These are phyloP conservation scores for Rubus parviflorus DNA, from an alignment of 306 rosid species.

Conservation along the genomic window DNA sequence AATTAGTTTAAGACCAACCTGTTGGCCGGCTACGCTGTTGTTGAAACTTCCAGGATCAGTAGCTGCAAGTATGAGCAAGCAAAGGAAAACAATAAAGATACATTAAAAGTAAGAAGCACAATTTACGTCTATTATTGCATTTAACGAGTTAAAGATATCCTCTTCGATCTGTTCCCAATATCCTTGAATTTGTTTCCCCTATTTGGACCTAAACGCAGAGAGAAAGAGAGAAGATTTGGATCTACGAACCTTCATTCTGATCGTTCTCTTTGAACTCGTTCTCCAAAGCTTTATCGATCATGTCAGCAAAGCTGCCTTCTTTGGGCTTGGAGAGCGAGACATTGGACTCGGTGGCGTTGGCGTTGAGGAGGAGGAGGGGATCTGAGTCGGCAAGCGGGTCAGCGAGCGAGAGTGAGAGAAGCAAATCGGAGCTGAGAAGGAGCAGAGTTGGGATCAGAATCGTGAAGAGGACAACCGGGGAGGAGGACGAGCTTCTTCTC, in stretches of 20 bases:
- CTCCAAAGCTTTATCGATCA: conserved; percentile 92
- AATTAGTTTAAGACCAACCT: conserved; percentile 52
- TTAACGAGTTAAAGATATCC: not conserved
- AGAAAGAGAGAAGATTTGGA: conserved; percentile 20
- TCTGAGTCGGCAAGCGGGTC: conserved; percentile 45
- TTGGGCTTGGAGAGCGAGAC: conserved; percentile 59
- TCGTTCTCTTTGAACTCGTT: conserved; percentile 91
- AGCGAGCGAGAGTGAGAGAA: conserved; percentile 29
- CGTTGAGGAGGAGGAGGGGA: conserved; percentile 43
- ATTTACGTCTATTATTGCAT: not conserved
- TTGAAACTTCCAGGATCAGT: conserved; percentile 88
- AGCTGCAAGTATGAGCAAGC: conserved; percentile 40
- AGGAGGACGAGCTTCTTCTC: conserved; percentile 26
- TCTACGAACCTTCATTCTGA: conserved; percentile 80
- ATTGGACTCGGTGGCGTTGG: conserved; percentile 61
- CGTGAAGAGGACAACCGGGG: conserved; percentile 14
- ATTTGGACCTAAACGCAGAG: conserved; percentile 10
- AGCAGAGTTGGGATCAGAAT: conserved; percentile 24
- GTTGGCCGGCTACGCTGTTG: conserved; percentile 98
- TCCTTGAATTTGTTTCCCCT: not conserved
- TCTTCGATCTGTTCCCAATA: not conserved
- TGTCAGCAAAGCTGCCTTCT: conserved; percentile 89
- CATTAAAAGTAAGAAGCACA: not conserved
- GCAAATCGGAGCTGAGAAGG: conserved; percentile 35
- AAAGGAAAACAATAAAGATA: not conserved